Base-by-base conservation (phyloP, 2,329 filamentous ascomycete genomes). In the Colletotrichum musae region DNA sequence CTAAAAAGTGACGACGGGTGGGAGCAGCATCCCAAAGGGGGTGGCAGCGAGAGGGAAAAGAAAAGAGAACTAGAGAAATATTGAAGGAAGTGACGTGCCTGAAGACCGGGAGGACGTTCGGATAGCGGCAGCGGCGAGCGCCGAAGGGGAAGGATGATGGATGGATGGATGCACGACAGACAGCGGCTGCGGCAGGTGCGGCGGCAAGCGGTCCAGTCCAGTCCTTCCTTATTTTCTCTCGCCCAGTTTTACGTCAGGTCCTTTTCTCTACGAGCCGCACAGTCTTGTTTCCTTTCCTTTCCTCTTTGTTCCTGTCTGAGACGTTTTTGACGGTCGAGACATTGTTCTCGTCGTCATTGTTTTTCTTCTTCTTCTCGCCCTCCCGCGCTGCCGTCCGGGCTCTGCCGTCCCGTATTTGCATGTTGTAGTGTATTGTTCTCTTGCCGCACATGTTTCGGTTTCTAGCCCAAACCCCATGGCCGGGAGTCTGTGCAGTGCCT, bases 401-500 rank as follows among this genome's bases (percentile, higher is more conserved):
- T 24, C 18, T 10, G 15, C 45, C 45, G n/a, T 16, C n/a, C 16
- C n/a, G 45, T 18, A 48, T 16, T 16, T 13, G 15, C 15, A 9
- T 15, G 10, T n/a, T n/a, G 43, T 15, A 47, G n/a, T 15, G 45
- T 18, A 48, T 18, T 18, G 45, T 48, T 48, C 18, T 18, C 45
- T 18, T 18, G 6, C n/a, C 50, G 21, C 24, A 28, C 50, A 26
- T 28, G 21, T 26, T 32, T 26, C 26, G 21, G 50, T 24, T 50
- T 21, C 16, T 24, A 12, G 45, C 18, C 45, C 32, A 15, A 43
- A 43, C 13, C 21, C 47, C 18, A 24, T 50, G 52, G 32, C 26
- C 66, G 50, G 66, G 66, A 65, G 66, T 65, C 61, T 69, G 66
- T 65, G 61, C 66, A 41, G 58, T 65, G 52, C 58, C 45, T 63